Percentiles rank a stretch among this genome's conserved stretches.
Evolutionary conservation across 2,329 filamentous ascomycete genomes (phyloP).

Genomic region (Colletotrichum tropicale): DNA sequence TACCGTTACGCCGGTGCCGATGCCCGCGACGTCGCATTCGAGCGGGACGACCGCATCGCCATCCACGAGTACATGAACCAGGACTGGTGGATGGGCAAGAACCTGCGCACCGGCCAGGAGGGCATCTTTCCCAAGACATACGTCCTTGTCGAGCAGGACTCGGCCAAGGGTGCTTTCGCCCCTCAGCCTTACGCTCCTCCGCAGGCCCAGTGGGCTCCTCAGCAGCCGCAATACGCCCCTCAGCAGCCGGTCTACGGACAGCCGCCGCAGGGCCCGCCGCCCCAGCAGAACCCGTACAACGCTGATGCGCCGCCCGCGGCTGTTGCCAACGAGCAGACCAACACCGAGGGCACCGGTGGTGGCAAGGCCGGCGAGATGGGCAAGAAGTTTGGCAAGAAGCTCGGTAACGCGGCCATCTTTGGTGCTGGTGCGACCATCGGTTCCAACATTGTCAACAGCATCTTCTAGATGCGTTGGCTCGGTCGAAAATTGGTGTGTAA

Average conservation of each 20-base stretch:
- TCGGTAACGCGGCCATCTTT: slow-evolving; percentile 81
- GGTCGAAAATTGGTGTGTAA: not conserved
- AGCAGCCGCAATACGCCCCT: slow-evolving; percentile 22
- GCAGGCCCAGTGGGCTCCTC: slow-evolving; percentile 24
- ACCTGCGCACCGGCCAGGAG: slow-evolving; percentile 80
- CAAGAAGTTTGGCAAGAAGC: slow-evolving; percentile 97
- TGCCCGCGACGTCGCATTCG: slow-evolving; percentile 79
- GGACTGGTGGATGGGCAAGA: slow-evolving; percentile 95
- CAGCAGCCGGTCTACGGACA: slow-evolving; percentile 42
- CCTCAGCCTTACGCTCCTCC: slow-evolving; percentile 25
- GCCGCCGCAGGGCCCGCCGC: slow-evolving; percentile 45
- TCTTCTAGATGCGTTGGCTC: slow-evolving; percentile 64
- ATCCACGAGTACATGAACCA: slow-evolving; percentile 94
- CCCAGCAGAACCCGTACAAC: slow-evolving; percentile 67
- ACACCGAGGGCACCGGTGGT: slow-evolving; percentile 43
- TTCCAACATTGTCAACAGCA: slow-evolving; percentile 87
- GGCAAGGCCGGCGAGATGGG: slow-evolving; percentile 76
- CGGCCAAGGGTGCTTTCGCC: slow-evolving; percentile 28
- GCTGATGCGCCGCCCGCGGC: slow-evolving; percentile 76
- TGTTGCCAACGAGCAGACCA: slow-evolving; percentile 64
- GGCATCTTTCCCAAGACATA: slow-evolving; percentile 97
- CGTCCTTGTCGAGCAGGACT: slow-evolving; percentile 74
- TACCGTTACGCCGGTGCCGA: slow-evolving; percentile 84
- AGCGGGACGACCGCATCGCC: slow-evolving; percentile 79
- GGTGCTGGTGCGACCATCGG: slow-evolving; percentile 92